phyloP scores from a whole-genome alignment of 495 filamentous ascomycete genomes.

The Lophiotrema nucula region DNA sequence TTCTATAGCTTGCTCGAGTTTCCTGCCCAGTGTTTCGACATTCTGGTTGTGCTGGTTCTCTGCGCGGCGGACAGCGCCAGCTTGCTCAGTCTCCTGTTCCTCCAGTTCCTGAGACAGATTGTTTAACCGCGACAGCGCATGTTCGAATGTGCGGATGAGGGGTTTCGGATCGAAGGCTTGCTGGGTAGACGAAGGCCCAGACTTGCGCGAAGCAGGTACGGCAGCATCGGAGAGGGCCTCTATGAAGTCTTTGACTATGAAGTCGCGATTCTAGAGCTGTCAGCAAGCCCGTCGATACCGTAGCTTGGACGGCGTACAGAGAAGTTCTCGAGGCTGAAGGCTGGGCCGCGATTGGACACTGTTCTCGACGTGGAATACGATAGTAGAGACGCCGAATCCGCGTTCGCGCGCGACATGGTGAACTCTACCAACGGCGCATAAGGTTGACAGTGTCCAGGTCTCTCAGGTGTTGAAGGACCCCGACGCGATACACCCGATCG shows the following conservation, averaged over 20 bases:
- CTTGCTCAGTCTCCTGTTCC: slow-evolving; percentile 81
- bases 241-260: slow-evolving; percentile 96
- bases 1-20: slow-evolving; percentile 85
- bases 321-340: slow-evolving; percentile 85
- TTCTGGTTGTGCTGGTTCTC: slow-evolving; percentile 91
- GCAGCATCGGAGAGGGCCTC: slow-evolving; percentile 87
- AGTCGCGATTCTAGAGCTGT: slow-evolving; percentile 63
- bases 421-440: slow-evolving; percentile 14
- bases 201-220: slow-evolving; percentile 71
- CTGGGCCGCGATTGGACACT: slow-evolving; percentile 56
- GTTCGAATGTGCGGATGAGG: slow-evolving; percentile 91
- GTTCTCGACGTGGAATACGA: slow-evolving; percentile 28
- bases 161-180: slow-evolving; percentile 93
- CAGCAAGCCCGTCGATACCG: background rate
- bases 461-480: too few relatives aligned
- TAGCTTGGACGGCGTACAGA: slow-evolving; percentile 44
- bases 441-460: too few relatives aligned
- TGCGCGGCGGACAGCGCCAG: slow-evolving; percentile 82
- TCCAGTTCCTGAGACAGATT: slow-evolving; percentile 84
- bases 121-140: slow-evolving; percentile 73
- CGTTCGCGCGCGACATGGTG: slow-evolving; percentile 32
- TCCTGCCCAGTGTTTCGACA: slow-evolving; percentile 75
- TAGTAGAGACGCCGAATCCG: slow-evolving; percentile 33
- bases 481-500: too few relatives aligned
- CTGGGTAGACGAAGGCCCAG: slow-evolving; percentile 49